phyloP scores from a whole-genome alignment of 1,284 basidiomycete genomes.

The Phellopilus nigrolimitatus region DNA sequence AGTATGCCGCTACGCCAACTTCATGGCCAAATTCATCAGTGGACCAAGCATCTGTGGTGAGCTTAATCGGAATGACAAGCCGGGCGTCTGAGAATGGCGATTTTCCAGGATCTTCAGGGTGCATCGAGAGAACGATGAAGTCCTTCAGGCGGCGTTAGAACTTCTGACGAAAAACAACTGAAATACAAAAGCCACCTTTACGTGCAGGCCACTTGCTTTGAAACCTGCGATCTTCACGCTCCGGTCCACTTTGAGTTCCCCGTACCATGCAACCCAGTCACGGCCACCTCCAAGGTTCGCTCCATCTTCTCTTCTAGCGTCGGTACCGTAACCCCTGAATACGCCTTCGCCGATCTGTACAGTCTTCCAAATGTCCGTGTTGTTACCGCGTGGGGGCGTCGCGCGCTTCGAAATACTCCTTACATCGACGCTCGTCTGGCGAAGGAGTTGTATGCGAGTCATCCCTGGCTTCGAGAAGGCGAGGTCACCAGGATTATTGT shows the following conservation, averaged over 20 bases:
- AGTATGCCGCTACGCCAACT: constrained; percentile 12
- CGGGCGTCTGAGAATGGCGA: constrained; percentile 55
- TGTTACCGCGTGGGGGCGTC: constrained; percentile 35
- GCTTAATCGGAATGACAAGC: constrained; percentile 53
- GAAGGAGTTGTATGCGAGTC: constrained; percentile 56
- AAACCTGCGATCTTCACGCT: constrained; percentile 53
- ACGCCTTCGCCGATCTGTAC: constrained; percentile 55
- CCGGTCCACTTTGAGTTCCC: constrained; percentile 50
- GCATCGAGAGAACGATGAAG: constrained; percentile 55
- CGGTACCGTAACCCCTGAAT: constrained; percentile 34
- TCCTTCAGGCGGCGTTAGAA: constrained; percentile 39
- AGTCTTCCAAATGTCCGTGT: constrained; percentile 67
- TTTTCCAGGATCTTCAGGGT: constrained; percentile 49
- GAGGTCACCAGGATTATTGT: constrained; percentile 22
- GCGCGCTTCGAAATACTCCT: constrained; percentile 37
- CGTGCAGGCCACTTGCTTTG: constrained; percentile 57
- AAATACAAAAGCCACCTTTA: constrained; percentile 42
- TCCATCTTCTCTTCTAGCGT: not conserved
- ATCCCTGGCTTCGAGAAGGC: constrained; percentile 34
- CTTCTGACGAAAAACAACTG: constrained; percentile 15
- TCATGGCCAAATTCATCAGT: constrained; percentile 29
- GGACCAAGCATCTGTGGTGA: constrained; percentile 61
- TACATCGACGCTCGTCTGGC: constrained; percentile 64
- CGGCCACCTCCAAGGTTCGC: constrained; percentile 41
- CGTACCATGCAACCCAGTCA: constrained; percentile 55